Evolutionary conservation across 1,284 basidiomycete genomes (phyloP).

Genomic region (Pseudozyma thailandica): DNA sequence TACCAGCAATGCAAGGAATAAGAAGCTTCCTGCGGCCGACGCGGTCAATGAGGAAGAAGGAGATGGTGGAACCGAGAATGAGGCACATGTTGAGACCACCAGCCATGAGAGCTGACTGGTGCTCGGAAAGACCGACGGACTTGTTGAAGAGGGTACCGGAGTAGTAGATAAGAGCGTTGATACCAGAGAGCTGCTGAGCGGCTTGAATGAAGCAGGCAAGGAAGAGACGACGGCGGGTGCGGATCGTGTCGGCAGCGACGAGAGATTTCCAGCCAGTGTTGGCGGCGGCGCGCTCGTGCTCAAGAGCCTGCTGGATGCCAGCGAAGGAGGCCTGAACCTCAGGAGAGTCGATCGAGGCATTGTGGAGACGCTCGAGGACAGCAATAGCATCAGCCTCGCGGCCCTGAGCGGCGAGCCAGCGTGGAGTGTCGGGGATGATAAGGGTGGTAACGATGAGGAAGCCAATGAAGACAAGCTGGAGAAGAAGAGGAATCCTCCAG

Average conservation of each 20-base stretch:
- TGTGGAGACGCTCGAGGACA: conserved; percentile 76
- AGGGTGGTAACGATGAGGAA: conserved; percentile 75
- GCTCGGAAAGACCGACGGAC: conserved; percentile 71
- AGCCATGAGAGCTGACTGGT: conserved; percentile 76
- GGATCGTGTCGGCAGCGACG: conserved; percentile 73
- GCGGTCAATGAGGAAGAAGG: conserved; percentile 72
- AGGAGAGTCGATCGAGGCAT: conserved; percentile 72
- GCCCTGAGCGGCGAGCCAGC: conserved; percentile 77
- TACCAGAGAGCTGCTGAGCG: conserved; percentile 77
- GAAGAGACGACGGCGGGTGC: conserved; percentile 75
- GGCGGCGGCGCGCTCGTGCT: conserved; percentile 56
- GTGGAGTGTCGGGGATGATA: conserved; percentile 77
- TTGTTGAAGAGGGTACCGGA: conserved; percentile 68
- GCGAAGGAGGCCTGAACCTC: conserved; percentile 70
- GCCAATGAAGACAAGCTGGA: conserved; percentile 76
- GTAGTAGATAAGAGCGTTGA: conserved; percentile 77
- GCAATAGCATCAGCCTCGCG: conserved; percentile 73
- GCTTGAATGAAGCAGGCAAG: conserved; percentile 75
- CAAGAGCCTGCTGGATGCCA: conserved; percentile 67
- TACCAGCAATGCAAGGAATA: conserved; percentile 77
- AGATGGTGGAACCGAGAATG: conserved; percentile 75
- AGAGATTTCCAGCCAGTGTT: conserved; percentile 70
- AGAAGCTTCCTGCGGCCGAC: conserved; percentile 76
- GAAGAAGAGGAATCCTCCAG: conserved; percentile 77
- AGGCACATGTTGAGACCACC: conserved; percentile 79